These are phyloP conservation scores for Wickerhamomyces silvicola DNA, from an alignment of 805 yeast genomes.

Conservation along the genomic window DNA sequence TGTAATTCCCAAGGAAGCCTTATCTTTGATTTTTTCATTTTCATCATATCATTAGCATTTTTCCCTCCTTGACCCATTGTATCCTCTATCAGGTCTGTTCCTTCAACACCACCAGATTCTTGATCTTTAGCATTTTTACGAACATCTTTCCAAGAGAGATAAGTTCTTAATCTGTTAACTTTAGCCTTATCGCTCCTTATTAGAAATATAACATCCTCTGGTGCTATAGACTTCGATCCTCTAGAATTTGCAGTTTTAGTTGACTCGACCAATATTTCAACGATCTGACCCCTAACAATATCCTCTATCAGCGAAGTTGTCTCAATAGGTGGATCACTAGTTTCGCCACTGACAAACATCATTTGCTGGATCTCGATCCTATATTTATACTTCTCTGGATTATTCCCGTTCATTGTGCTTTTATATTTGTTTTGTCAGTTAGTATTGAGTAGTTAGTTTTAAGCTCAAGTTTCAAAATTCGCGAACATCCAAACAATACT, in stretches of 20 bases:
- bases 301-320: constrained; percentile 93
- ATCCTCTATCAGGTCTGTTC: constrained; percentile 43
- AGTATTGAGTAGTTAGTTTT: too few species aligned
- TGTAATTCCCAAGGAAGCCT: constrained; percentile 93
- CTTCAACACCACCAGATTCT: constrained; percentile 54
- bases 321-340: constrained; percentile 88
- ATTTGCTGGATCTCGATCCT: constrained; percentile 93
- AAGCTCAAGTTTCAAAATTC: too few species aligned
- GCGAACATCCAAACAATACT: too few species aligned
- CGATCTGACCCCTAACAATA: constrained; percentile 90
- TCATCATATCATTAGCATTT: constrained; percentile 38
- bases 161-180: constrained; percentile 84
- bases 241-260: constrained; percentile 70
- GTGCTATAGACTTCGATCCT: constrained; percentile 77
- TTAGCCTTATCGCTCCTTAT: constrained; percentile 93
- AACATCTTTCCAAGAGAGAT: constrained; percentile 94
- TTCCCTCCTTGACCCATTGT: constrained; percentile 34
- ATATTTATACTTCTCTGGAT: constrained; percentile 55
- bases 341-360: constrained; percentile 98
- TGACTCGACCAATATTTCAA: constrained; percentile 74
- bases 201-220: constrained; percentile 89
- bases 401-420: constrained; percentile 19
- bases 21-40: constrained; percentile 68
- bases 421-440: neutral
- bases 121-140: constrained; percentile 73